A percentile compares a stretch with the other conserved stretches of the same genome.
Conservation (phyloP, 768 basidiomycete genomes). For the Termitomyces sp. region DNA sequence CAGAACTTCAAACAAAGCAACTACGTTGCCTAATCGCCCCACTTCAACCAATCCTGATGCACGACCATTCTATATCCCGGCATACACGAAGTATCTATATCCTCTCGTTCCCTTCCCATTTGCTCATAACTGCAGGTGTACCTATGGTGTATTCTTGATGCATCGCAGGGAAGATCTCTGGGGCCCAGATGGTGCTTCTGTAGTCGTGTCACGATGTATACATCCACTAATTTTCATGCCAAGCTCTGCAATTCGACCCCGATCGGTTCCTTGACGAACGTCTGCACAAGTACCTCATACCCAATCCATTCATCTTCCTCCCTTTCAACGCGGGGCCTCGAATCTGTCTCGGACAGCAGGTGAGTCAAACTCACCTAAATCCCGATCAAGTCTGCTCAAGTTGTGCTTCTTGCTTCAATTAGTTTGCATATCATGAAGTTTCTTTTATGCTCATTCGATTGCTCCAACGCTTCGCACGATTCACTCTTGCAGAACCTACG, state of each 20-base stretch:
- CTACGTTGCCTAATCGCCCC: constrained; percentile 17
- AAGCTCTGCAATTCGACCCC: constrained; percentile 59
- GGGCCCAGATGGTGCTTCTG: constrained; percentile 57
- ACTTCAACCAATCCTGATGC: constrained; percentile 20
- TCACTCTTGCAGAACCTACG: constrained; percentile 39
- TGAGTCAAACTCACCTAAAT: no score
- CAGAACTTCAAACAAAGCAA: constrained; percentile 18
- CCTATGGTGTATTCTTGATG: constrained; percentile 51
- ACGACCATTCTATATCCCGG: constrained; percentile 34
- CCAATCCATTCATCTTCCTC: constrained; percentile 53
- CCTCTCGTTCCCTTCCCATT: neutral
- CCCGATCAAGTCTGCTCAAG: neutral
- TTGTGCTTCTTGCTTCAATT: neutral
- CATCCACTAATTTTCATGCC: neutral
- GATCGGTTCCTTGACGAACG: constrained; percentile 63
- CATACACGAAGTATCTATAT: constrained; percentile 22
- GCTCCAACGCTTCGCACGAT: constrained; percentile 44
- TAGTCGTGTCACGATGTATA: neutral
- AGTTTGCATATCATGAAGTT: constrained; percentile 64
- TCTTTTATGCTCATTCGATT: constrained; percentile 60
- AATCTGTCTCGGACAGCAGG: no score
- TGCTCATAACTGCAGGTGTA: constrained; percentile 18
- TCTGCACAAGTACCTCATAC: constrained; percentile 45
- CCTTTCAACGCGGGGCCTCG: constrained; percentile 54
- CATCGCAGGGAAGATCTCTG: constrained; percentile 58